phyloP scores from a whole-genome alignment of 352 stramenopile genomes.

The Phytopythium oedochilum region DNA sequence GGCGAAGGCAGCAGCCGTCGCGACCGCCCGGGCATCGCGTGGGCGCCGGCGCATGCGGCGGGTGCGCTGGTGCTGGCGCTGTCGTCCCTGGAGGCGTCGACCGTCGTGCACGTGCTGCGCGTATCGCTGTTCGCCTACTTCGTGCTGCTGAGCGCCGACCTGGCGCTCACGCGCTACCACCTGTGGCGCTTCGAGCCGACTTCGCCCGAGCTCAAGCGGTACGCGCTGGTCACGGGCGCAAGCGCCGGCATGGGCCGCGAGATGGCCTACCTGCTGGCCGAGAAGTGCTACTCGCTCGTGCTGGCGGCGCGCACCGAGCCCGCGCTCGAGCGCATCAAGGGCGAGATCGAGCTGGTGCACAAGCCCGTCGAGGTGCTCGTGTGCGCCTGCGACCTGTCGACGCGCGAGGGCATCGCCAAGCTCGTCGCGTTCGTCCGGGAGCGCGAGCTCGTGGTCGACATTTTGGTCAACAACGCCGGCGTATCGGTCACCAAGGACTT shows the following conservation, averaged over 20 bases:
- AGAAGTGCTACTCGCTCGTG: slow-evolving; percentile 80
- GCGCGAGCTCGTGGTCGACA: slow-evolving; percentile 67
- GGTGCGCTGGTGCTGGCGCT: slow-evolving; percentile 48
- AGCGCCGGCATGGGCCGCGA: slow-evolving; percentile 67
- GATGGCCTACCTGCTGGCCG: slow-evolving; percentile 73
- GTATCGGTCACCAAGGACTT: slow-evolving; percentile 40
- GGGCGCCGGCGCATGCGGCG: slow-evolving; percentile 36
- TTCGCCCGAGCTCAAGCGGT: slow-evolving; percentile 43
- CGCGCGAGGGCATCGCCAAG: slow-evolving; percentile 38
- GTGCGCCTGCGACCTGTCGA: slow-evolving; percentile 59
- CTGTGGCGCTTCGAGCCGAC: slow-evolving; percentile 53
- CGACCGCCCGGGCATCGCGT: slow-evolving; percentile 32
- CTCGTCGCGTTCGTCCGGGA: slow-evolving; percentile 50
- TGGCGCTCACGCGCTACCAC: slow-evolving; percentile 61
- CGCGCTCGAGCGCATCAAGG: slow-evolving; percentile 61
- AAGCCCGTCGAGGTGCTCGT: slow-evolving; percentile 50
- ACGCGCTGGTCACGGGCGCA: slow-evolving; percentile 71
- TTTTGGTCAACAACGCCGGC: slow-evolving; percentile 84
- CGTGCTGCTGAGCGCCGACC: slow-evolving; percentile 43
- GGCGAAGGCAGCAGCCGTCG: slow-evolving; percentile 6
- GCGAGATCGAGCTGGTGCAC: slow-evolving; percentile 72
- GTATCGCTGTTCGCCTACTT: slow-evolving; percentile 53
- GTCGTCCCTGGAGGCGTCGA: slow-evolving; percentile 30
- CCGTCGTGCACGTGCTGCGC: slow-evolving; percentile 33
- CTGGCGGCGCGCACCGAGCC: slow-evolving; percentile 52